These are phyloP conservation scores for Leishmania tropica DNA, from an alignment of 208 protist species.

Conservation along the genomic window DNA sequence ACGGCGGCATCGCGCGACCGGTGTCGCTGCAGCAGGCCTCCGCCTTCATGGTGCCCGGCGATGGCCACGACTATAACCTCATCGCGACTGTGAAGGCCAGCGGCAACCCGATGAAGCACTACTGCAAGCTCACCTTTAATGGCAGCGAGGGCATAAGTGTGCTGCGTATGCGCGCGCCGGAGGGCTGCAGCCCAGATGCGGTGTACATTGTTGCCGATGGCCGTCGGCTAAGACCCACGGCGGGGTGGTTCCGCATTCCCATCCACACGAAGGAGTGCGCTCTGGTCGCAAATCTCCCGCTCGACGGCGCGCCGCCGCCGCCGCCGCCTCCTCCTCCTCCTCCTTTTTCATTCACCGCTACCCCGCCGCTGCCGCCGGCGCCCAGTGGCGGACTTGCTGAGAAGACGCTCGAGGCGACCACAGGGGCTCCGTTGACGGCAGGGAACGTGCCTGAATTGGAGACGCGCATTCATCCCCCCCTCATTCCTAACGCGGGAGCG, in stretches of 20 bases:
- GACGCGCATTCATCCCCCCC: constrained; percentile 32
- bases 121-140: constrained; percentile 72
- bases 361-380: constrained; percentile 32
- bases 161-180: constrained; percentile 64
- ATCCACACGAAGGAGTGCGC: constrained; percentile 63
- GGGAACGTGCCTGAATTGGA: constrained; percentile 55
- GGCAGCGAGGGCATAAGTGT: constrained; percentile 64
- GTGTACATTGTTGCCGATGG: constrained; percentile 70
- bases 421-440: neutral
- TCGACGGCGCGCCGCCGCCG: neutral
- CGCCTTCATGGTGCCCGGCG: constrained; percentile 66
- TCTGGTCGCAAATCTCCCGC: constrained; percentile 34
- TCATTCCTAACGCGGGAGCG: neutral
- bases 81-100: constrained; percentile 53
- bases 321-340: too few relatives aligned
- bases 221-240: constrained; percentile 38
- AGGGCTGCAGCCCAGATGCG: constrained; percentile 24
- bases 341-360: neutral
- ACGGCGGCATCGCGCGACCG: constrained; percentile 46
- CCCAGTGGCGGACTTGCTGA: neutral
- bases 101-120: constrained; percentile 46
- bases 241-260: constrained; percentile 71
- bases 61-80: constrained; percentile 79
- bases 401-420: neutral
- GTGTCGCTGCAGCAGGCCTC: constrained; percentile 46